phyloP scores from a whole-genome alignment of 805 yeast genomes.

The Dipodascopsis tothii region DNA sequence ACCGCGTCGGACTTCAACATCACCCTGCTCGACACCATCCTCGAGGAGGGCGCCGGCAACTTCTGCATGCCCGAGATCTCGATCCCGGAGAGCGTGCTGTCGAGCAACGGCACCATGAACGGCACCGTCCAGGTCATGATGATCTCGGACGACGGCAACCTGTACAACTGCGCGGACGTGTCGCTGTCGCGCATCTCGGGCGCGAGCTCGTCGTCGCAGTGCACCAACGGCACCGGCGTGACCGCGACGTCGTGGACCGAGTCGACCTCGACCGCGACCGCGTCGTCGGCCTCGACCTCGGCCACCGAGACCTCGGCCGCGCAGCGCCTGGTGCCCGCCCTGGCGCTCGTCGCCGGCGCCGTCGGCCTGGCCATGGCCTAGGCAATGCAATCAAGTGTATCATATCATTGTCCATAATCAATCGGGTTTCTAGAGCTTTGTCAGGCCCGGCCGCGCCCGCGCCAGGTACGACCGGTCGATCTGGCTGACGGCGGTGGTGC shows the following conservation, averaged over 20 bases:
- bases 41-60: slow-evolving; percentile 25
- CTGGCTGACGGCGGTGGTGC: slow-evolving; percentile 7
- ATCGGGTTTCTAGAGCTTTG: too few species aligned
- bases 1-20: slow-evolving; percentile 21
- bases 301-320: slow-evolving; percentile 9
- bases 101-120: slow-evolving; percentile 19
- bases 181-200: slow-evolving; percentile 20
- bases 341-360: too few species aligned
- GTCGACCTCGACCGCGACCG: slow-evolving; percentile 12
- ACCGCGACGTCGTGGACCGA: slow-evolving; percentile 22
- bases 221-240: slow-evolving; percentile 26
- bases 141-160: slow-evolving; percentile 26
- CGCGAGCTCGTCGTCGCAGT: slow-evolving; percentile 11
- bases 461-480: slow-evolving; percentile 1
- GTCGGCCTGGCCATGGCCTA: too few species aligned
- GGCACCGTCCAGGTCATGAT: slow-evolving; percentile 27
- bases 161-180: slow-evolving; percentile 29
- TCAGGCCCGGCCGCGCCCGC: not conserved
- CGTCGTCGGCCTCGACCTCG: slow-evolving; percentile 9
- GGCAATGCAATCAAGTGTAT: too few species aligned
- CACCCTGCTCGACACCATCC: slow-evolving; percentile 19
- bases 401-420: too few species aligned
- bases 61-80: slow-evolving; percentile 25
- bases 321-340: not conserved
- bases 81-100: slow-evolving; percentile 13